Conservation (phyloP, 1,284 basidiomycete genomes). For the Tylopilus sp. region DNA sequence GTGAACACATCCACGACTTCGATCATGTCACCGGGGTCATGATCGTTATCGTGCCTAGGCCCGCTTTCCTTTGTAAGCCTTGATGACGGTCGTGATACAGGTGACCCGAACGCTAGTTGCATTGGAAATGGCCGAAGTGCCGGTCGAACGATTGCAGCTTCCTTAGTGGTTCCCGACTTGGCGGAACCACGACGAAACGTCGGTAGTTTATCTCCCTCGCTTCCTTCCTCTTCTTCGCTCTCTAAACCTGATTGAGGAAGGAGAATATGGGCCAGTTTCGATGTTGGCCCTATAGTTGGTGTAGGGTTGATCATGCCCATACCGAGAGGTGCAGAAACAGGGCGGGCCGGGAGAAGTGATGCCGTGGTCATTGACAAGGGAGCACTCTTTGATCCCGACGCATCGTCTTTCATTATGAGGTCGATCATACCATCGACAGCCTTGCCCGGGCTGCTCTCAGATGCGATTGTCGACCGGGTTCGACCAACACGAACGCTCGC, state of each 20-base stretch:
- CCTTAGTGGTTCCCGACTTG: constrained; percentile 1
- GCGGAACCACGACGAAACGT: constrained; percentile 17
- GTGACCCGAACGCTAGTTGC: constrained; percentile 9
- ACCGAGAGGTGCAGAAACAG: constrained; percentile 1
- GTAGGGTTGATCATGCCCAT: not conserved
- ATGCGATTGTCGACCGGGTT: not conserved
- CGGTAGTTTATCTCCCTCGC: constrained; percentile 19
- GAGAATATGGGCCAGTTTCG: constrained; percentile 18
- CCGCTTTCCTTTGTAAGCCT: not conserved
- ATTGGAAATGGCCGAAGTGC: constrained; percentile 29
- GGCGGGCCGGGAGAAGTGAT: not conserved
- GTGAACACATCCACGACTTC: constrained; percentile 26
- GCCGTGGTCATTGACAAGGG: not conserved
- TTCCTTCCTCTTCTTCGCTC: constrained; percentile 14
- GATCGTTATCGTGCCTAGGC: not conserved
- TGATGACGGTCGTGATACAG: not conserved
- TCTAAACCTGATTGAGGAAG: constrained; percentile 5
- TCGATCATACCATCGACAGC: constrained; percentile 1
- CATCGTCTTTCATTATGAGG: constrained; percentile 2
- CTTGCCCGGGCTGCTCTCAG: not conserved
- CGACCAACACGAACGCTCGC: not conserved
- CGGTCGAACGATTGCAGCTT: not conserved
- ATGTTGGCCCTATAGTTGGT: constrained; percentile 5
- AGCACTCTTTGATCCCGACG: not conserved
- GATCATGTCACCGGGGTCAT: not conserved